Evolutionary conservation across 192 early-diverging fungal genomes (phyloP), one percentile per base, ranked within the genome.

Genomic region (Backusella tuberculispora): DNA sequence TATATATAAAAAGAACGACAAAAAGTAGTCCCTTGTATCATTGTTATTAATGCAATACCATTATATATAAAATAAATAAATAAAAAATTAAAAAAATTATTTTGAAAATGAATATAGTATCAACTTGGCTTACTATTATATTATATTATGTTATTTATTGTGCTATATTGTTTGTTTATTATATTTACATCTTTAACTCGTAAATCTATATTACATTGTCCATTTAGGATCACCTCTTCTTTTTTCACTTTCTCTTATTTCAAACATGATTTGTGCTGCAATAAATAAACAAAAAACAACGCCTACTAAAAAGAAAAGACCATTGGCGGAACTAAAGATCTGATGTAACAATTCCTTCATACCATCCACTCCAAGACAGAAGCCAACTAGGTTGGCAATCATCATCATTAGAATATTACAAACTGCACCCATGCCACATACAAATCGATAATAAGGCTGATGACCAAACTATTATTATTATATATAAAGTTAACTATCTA

Each of bases 341-440:
- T 89, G 83, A 26, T 64, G 76, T n/a, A 94, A 66, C 88, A 98
- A 91, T 53, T 83, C 84, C 69, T 86, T 84, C 48, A 95, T 90
- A 6, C 96, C 95, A 48, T 94, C 96, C 26, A 96, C 82, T 4
- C 96, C 96, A 69, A 98, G 85, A 41, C 89, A 89, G 80, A 95
- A 99, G 3, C 97, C 97, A 26, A 99, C 93, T 44, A 99, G 76
- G 77, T 99, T 99, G 4, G 94, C 97, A 56, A 88, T 80, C 90
- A 98, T 96, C 97, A 98, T 97, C 71, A 92, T 80, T 14, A 93
- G 80, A 24, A 99, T 94, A 78, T 98, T 98, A 29, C 89, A 63
- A 2, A 92, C 89, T 26, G 88, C 94, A 46, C 95, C 97, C 7
- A 87, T 15, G 0, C 92, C 95, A 78, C 94, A 93, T 10, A 97